These are phyloP conservation scores for Tillandsia leiboldiana DNA, from an alignment of 176 grass and related monocot species.

Conservation along the genomic window DNA sequence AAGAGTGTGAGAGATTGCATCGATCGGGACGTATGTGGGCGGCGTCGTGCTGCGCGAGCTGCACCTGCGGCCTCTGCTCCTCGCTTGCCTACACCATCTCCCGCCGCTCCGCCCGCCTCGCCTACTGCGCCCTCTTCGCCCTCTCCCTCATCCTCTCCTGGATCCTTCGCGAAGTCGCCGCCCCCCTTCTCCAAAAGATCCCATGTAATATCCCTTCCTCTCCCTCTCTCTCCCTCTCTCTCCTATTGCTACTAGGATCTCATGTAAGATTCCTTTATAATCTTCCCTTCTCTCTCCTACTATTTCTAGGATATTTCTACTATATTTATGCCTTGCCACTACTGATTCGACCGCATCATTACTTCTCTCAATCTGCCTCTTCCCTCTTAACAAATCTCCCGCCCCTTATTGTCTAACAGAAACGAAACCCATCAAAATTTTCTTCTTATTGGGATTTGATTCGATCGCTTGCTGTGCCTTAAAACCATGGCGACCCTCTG, in stretches of 20 bases:
- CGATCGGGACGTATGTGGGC: constrained; percentile 44
- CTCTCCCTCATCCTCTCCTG: constrained; percentile 40
- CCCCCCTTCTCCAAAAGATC: constrained; percentile 37
- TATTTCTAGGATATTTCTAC: too few species aligned
- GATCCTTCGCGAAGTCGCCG: constrained; percentile 47
- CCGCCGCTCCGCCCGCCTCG: constrained; percentile 65
- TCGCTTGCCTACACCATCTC: constrained; percentile 58
- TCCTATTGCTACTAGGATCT: too few species aligned
- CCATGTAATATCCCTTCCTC: constrained; percentile 25
- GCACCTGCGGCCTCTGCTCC: constrained; percentile 77
- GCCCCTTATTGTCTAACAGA: not conserved
- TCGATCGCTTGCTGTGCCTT: not conserved
- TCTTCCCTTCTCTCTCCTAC: too few species aligned
- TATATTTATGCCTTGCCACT: too few species aligned
- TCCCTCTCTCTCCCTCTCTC: not conserved
- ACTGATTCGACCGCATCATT: too few species aligned
- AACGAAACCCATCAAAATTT: not conserved
- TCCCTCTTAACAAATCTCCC: not conserved
- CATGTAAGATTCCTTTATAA: too few species aligned
- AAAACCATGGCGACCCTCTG: not conserved
- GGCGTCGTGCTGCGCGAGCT: constrained; percentile 64
- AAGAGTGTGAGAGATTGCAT: too few species aligned
- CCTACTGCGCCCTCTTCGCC: constrained; percentile 47
- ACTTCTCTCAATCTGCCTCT: not conserved
- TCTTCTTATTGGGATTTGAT: not conserved